Conservation (phyloP, 805 yeast species). For the Hanseniaspora clermontiae region DNA sequence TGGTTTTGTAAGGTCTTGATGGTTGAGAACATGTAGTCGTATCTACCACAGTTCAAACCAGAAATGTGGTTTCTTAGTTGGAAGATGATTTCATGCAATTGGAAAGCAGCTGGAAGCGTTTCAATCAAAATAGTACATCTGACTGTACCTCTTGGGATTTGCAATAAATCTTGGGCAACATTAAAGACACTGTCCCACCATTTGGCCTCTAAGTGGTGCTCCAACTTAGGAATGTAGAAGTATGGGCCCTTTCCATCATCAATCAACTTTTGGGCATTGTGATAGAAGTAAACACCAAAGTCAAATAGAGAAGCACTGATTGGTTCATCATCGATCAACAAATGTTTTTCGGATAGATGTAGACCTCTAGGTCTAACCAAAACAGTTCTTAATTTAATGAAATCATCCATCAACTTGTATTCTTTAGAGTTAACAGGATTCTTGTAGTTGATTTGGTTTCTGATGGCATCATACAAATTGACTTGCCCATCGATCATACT, state of each 20-base stretch:
- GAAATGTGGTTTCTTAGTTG: slow-evolving; percentile 65
- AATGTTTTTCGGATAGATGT: slow-evolving; percentile 69
- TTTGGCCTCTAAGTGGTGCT: slow-evolving; percentile 70
- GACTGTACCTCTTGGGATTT: slow-evolving; percentile 61
- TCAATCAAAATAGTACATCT: slow-evolving; percentile 74
- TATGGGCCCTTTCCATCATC: slow-evolving; percentile 66
- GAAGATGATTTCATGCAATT: slow-evolving; percentile 72
- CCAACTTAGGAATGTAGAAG: slow-evolving; percentile 77
- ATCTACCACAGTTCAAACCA: slow-evolving; percentile 78
- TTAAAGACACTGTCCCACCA: slow-evolving; percentile 73
- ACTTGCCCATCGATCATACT: slow-evolving; percentile 73
- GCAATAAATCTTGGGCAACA: slow-evolving; percentile 60
- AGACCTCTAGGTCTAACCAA: slow-evolving; percentile 83
- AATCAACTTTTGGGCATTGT: slow-evolving; percentile 53
- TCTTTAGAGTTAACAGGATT: slow-evolving; percentile 26
- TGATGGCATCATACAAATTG: slow-evolving; percentile 60
- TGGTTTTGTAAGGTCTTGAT: slow-evolving; percentile 63
- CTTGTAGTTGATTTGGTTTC: slow-evolving; percentile 48
- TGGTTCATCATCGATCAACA: slow-evolving; percentile 61
- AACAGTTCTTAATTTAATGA: slow-evolving; percentile 44
- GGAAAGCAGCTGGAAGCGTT: slow-evolving; percentile 76
- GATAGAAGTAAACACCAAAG: slow-evolving; percentile 65
- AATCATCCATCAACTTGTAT: slow-evolving; percentile 39
- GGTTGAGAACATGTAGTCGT: slow-evolving; percentile 78
- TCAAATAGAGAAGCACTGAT: slow-evolving; percentile 67